Percentiles rank a stretch among this genome's conserved stretches.
Evolutionary conservation across 1,139 yeast species (phyloP).

Genomic region (Suhomyces bolitotheri): DNA sequence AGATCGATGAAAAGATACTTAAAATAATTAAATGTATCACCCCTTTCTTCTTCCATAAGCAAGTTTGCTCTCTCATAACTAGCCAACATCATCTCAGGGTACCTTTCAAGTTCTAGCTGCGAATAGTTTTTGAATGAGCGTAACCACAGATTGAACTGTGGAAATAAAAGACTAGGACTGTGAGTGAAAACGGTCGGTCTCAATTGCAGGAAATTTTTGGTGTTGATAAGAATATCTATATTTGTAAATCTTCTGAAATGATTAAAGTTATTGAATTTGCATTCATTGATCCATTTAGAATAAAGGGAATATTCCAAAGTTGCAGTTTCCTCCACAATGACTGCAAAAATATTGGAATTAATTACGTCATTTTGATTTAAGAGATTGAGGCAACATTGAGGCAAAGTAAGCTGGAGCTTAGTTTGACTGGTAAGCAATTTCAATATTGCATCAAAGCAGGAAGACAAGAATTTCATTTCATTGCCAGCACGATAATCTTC

Average conservation of each 20-base stretch:
- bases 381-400: slow-evolving; percentile 2
- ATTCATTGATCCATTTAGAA: slow-evolving; percentile 22
- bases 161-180: slow-evolving; percentile 29
- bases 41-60: neutral
- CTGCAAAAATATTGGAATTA: neutral
- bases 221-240: slow-evolving; percentile 10
- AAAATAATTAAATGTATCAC: slow-evolving; percentile 10
- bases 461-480: neutral
- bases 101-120: slow-evolving; percentile 3
- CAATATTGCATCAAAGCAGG: neutral
- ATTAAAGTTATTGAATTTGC: slow-evolving; percentile 16
- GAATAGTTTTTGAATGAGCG: slow-evolving; percentile 2
- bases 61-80: slow-evolving; percentile 8
- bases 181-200: slow-evolving; percentile 16
- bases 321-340: slow-evolving; percentile 1
- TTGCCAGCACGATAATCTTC: neutral
- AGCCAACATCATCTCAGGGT: slow-evolving; percentile 7
- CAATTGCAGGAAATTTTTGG: slow-evolving; percentile 1
- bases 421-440: neutral
- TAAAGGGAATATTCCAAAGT: slow-evolving; percentile 17
- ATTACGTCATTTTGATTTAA: neutral
- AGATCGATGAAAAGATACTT: slow-evolving; percentile 8
- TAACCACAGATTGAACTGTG: slow-evolving; percentile 24
- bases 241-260: slow-evolving; percentile 26
- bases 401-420: neutral